Base-by-base conservation (phyloP, 495 filamentous ascomycete species). In the Hypoxylon fuscum region DNA sequence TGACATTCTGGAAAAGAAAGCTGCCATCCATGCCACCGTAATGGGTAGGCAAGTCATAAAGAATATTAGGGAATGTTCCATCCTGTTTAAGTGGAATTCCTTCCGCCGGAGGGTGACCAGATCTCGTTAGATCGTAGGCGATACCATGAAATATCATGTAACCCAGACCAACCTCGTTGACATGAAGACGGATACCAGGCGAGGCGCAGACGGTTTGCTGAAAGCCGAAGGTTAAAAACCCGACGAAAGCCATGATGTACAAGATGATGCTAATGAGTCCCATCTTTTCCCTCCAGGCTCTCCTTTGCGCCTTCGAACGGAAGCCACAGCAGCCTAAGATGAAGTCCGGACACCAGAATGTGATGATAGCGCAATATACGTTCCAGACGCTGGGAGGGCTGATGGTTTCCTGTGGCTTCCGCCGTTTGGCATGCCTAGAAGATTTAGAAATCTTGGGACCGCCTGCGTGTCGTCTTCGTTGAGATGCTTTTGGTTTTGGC, bases 271-370 rank as follows among this genome's bases (percentile, higher is more conserved):
- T 96, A 71, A 97, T 90, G 52, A 99, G 79, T 5, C 96, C 96
- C 82, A 99, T 96, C 83, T 99, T 99, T 74, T 99, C 96, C 54
- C 96, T 87, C 96, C 96, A 99, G 14, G 96, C 96, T 62, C 91
- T 85, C 59, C 93, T 90, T 72, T 97, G 92, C 14, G 86, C 91
- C 74, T 90, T 95, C 42, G 88, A 77, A n/a, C 89, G 85, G 81
- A 91, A 96, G 31, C 93, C 93, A 67, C 91, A 91, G 72, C 93
- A 97, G 48, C 78, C 82, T 34, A 99, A 77, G 12, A 96, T 74
- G 50, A 91, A 88, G 68, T 93, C 90, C 0, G 96, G 96, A 54
- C 88, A 90, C 92, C 96, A 97, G 66, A 97, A 98, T 1, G 95
- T 99, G 55, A 99, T 73, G 42, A 97, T 80, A 8, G 87, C 87